A percentile compares a stretch with the other conserved stretches of the same genome.
Conservation (phyloP, 495 filamentous ascomycete species). For the Venustampulla echinocandica region DNA sequence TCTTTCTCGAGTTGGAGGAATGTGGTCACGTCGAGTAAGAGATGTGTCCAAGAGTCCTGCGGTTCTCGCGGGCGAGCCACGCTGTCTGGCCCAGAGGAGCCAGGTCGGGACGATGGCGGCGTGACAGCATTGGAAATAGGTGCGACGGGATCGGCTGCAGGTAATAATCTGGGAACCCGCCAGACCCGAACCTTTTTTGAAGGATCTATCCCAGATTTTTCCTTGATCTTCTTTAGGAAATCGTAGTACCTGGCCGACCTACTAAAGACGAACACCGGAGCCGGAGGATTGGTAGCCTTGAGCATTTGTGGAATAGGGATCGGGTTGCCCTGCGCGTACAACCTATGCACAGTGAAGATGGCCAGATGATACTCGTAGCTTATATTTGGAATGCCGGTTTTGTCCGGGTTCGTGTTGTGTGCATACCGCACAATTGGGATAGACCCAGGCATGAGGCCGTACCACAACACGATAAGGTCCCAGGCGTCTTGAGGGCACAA, state of each 20-base stretch:
- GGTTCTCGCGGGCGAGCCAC: slow-evolving; percentile 5
- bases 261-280: slow-evolving; percentile 58
- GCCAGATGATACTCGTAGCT: slow-evolving; percentile 80
- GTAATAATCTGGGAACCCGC: slow-evolving; percentile 45
- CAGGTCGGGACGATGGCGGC: slow-evolving; percentile 21
- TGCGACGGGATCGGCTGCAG: slow-evolving; percentile 28
- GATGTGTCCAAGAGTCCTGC: slow-evolving; percentile 49
- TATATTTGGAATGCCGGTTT: slow-evolving; percentile 50
- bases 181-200: slow-evolving; percentile 20
- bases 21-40: slow-evolving; percentile 62
- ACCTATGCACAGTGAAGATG: slow-evolving; percentile 75
- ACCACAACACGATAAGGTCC: slow-evolving; percentile 74
- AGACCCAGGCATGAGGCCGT: slow-evolving; percentile 64
- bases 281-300: slow-evolving; percentile 45
- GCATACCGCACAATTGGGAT: slow-evolving; percentile 65
- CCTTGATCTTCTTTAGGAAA: slow-evolving; percentile 69
- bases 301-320: slow-evolving; percentile 48
- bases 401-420: slow-evolving; percentile 60
- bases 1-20: slow-evolving; percentile 62
- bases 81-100: slow-evolving; percentile 19
- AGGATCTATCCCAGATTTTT: slow-evolving; percentile 22
- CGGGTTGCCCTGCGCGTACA: slow-evolving; percentile 48
- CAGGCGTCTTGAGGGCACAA: slow-evolving; percentile 71
- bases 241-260: slow-evolving; percentile 55
- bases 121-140: slow-evolving; percentile 10